Conservation (phyloP, 2,329 filamentous ascomycete species). For the Gnomoniopsis sp. region DNA sequence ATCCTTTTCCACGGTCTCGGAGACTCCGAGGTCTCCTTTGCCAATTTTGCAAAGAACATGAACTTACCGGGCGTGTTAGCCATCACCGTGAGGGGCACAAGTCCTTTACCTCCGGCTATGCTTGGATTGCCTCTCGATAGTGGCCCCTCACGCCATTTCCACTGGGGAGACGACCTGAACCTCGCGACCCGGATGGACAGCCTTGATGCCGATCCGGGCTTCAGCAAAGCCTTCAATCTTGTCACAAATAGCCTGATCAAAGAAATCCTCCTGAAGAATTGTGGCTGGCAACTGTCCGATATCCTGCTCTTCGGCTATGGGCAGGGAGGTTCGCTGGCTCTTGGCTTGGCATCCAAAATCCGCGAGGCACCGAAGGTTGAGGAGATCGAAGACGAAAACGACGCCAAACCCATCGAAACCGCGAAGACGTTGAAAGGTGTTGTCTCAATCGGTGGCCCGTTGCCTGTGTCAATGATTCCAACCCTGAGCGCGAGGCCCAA, state of each 20-base stretch:
- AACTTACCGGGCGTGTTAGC: conserved; percentile 73
- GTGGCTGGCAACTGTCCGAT: conserved; percentile 58
- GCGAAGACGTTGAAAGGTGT: conserved; percentile 41
- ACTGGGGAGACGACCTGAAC: conserved; percentile 67
- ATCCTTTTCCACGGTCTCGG: conserved; percentile 83
- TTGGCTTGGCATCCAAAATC: conserved; percentile 51
- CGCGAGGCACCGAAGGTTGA: conserved; percentile 23
- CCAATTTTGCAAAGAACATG: conserved; percentile 64
- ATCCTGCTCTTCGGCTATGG: conserved; percentile 65
- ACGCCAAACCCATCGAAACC: not conserved
- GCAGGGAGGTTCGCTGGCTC: conserved; percentile 62
- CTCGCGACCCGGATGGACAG: conserved; percentile 48
- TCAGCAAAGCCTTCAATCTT: conserved; percentile 42
- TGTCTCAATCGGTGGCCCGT: conserved; percentile 46
- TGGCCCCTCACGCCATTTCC: conserved; percentile 37
- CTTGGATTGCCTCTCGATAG: conserved; percentile 38
- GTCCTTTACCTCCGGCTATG: conserved; percentile 65
- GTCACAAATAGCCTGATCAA: conserved; percentile 50
- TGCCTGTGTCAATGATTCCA: conserved; percentile 53
- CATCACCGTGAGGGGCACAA: conserved; percentile 70
- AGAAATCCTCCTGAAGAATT: conserved; percentile 48
- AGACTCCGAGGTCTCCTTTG: conserved; percentile 68
- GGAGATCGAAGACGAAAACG: conserved; percentile 19
- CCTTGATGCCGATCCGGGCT: conserved; percentile 61
- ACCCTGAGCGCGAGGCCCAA: conserved; percentile 46